These are phyloP conservation scores for Phyllosticta citriasiana DNA, from an alignment of 2,329 filamentous ascomycete genomes.

Conservation along the genomic window DNA sequence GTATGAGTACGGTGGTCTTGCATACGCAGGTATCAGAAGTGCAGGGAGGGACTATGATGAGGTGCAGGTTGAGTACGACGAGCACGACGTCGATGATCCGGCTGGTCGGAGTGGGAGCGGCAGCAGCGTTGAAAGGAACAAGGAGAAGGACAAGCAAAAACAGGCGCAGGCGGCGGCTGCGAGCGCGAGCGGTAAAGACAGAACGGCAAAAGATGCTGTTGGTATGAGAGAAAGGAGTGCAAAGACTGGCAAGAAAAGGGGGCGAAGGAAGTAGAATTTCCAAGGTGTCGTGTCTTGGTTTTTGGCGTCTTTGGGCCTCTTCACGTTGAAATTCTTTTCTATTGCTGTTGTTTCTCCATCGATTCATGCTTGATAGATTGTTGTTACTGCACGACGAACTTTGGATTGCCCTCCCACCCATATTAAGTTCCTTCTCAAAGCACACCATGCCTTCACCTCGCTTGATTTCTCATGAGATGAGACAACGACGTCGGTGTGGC, in stretches of 20 bases:
- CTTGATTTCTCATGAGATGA: no score
- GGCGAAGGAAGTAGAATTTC: neutral
- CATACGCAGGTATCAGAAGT: neutral
- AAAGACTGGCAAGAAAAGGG: neutral
- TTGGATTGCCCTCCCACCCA: no score
- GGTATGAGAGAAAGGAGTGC: neutral
- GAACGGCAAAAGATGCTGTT: neutral
- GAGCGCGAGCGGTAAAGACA: neutral
- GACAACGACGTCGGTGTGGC: no score
- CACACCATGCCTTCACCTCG: no score
- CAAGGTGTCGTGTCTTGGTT: neutral
- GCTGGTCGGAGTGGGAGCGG: neutral
- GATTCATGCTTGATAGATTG: no score
- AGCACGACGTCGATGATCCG: neutral
- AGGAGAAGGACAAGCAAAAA: neutral
- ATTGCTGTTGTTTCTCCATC: no score
- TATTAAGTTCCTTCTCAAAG: no score
- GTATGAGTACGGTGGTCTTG: neutral
- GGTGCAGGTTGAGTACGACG: constrained; percentile 6
- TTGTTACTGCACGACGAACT: no score
- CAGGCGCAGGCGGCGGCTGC: neutral
- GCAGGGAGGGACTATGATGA: neutral
- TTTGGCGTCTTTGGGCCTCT: neutral
- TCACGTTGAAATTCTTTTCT: neutral
- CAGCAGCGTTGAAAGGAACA: constrained; percentile 4